phyloP scores from a whole-genome alignment of 305 asterid species.

The Fraxinus xanthoxyloides region DNA sequence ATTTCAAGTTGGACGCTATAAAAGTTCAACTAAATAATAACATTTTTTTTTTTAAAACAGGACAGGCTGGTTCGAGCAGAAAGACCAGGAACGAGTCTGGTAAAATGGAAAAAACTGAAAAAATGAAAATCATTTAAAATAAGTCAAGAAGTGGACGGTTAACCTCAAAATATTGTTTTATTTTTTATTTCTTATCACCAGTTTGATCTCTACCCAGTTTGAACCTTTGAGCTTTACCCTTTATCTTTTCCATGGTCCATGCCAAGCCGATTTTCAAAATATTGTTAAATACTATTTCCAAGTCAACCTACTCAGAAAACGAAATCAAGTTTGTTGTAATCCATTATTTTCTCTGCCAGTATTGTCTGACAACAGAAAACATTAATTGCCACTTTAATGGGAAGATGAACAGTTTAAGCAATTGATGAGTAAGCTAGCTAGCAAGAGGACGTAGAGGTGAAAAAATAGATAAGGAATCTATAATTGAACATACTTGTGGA shows the following conservation, averaged over 20 bases:
- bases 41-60: not conserved
- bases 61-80: not conserved
- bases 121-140: not conserved
- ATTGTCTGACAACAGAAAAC: not conserved
- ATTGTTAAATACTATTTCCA: not conserved
- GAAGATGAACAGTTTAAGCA: not conserved
- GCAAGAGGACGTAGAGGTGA: not conserved
- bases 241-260: not conserved
- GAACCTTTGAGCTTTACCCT: not conserved
- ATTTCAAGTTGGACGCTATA: not conserved
- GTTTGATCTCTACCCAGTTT: not conserved
- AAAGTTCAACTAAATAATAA: not conserved
- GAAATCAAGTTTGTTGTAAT: not conserved
- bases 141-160: not conserved
- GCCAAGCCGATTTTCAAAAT: not conserved
- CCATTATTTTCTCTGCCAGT: not conserved
- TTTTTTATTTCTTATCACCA: not conserved
- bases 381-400: not conserved
- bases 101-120: not conserved
- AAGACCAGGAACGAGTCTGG: not conserved
- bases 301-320: not conserved
- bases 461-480: not conserved
- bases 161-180: not conserved
- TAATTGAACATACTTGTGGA: slow-evolving; percentile 66
- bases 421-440: not conserved